Base-by-base conservation (phyloP, 2,329 filamentous ascomycete genomes). In the Alternaria novae-zelandiae region DNA sequence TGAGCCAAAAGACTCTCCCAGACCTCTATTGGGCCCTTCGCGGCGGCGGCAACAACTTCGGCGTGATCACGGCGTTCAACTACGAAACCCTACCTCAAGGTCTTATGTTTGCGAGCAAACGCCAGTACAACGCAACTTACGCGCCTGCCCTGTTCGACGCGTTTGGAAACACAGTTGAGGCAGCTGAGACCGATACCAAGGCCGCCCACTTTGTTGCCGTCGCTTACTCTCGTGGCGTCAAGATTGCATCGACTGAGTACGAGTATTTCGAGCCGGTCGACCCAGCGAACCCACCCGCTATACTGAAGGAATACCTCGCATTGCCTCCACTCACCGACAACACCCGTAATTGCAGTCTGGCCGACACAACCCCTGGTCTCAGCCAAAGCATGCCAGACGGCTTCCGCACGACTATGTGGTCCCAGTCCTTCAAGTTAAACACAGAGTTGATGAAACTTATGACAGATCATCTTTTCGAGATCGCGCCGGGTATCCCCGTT, bases 1-100 rank as follows among this genome's bases (percentile, higher is more conserved):
- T 66, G 6, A 71, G 60, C 26, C 23, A 63, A 30, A 65, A 53
- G 21, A 57, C 75, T 10, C 80, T 81, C 44, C 59, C 66, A 1
- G 82, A 84, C 51, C 79, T 83, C 3, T 82, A 78, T 68, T 75
- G 69, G 66, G 78, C 78, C 4, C 71, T 81, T 12, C 76, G 79
- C 11, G 79, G 79, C 11, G 76, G 73, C 8, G 72, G 74, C 4
- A 74, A 73, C 47, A 78, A 78, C 54, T 77, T 78, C 50, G 83
- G 76, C 43, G 74, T 79, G 26, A 66, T 77, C 17, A 78, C 74
- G 5, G 65, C 64, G 30, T 76, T 78, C 59, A 69, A 72, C 12
- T 54, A 66, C 13, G 50, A 68, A 49, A 66, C 65, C 6, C 54
- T 69, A 15, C 57, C 70, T 2, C 68, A 69, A 17, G 59, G 59